Percentiles rank a stretch among this genome's conserved stretches.
Conservation (phyloP, 2,329 filamentous ascomycete genomes). For the Decorospora gaudefroyi region DNA sequence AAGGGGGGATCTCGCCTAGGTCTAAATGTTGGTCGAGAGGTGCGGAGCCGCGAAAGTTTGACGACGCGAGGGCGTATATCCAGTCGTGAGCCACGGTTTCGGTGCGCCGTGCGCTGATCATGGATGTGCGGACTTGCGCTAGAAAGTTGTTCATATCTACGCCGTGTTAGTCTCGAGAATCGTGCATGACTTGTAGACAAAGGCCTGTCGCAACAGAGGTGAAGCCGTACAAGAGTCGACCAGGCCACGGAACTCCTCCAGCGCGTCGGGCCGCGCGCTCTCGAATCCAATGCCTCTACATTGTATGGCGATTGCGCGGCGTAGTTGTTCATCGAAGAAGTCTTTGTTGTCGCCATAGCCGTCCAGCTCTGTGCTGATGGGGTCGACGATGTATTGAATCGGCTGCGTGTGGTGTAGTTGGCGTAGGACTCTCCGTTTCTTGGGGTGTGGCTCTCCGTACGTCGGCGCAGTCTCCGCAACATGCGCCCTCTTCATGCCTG, state of each 20-base stretch:
- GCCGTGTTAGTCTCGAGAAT: conserved; percentile 22
- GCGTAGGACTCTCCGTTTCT: conserved; percentile 45
- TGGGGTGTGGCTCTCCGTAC: conserved; percentile 33
- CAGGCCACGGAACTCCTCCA: conserved; percentile 60
- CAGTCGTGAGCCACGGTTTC: conserved; percentile 64
- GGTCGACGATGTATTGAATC: conserved; percentile 39
- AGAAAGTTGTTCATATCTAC: conserved; percentile 61
- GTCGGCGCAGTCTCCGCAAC: conserved; percentile 25
- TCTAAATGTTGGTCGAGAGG: conserved; percentile 50
- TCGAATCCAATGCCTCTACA: conserved; percentile 61
- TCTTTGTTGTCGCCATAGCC: conserved; percentile 52
- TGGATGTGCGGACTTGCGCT: conserved; percentile 60
- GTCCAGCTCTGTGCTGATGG: conserved; percentile 42
- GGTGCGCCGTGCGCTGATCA: conserved; percentile 60
- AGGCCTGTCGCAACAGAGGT: conserved; percentile 21
- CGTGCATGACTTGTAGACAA: no score
- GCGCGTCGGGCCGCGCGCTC: conserved; percentile 58
- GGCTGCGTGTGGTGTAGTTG: conserved; percentile 44
- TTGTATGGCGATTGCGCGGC: conserved; percentile 59
- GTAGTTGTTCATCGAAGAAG: conserved; percentile 59
- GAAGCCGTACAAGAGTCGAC: conserved; percentile 62
- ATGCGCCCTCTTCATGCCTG: conserved; percentile 45
- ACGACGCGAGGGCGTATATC: conserved; percentile 55
- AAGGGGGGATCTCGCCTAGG: conserved; percentile 44
- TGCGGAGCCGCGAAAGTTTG: conserved; percentile 47